These are phyloP conservation scores for Aspergillus hiratsukae DNA, from an alignment of 2,329 filamentous ascomycete genomes.

Conservation along the genomic window DNA sequence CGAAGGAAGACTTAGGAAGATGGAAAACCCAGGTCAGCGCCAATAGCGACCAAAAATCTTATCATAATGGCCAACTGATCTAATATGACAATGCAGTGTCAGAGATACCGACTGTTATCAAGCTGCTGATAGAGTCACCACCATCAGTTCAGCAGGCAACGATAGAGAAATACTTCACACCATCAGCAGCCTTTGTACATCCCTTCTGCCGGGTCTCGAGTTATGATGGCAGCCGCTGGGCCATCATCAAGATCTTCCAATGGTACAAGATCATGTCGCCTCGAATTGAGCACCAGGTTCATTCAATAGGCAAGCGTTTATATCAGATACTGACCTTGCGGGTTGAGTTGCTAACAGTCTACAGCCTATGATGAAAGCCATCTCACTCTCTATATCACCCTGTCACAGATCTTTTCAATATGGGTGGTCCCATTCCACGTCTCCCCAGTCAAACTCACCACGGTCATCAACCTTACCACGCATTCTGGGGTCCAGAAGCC, in stretches of 20 bases:
- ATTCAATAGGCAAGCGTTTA: slow-evolving; percentile 51
- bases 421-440: slow-evolving; percentile 74
- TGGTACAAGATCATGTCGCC: slow-evolving; percentile 85
- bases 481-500: slow-evolving; percentile 27
- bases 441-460: slow-evolving; percentile 63
- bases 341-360: slow-evolving; percentile 4
- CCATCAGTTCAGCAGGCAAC: slow-evolving; percentile 61
- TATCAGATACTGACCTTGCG: neutral
- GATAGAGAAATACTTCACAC: slow-evolving; percentile 69
- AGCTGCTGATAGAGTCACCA: slow-evolving; percentile 61
- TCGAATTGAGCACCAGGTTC: slow-evolving; percentile 62
- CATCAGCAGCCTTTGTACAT: slow-evolving; percentile 68
- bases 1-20: slow-evolving; percentile 2
- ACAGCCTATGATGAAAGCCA: slow-evolving; percentile 64
- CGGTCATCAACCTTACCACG: slow-evolving; percentile 59
- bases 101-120: slow-evolving; percentile 65
- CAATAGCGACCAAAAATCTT: neutral
- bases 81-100: slow-evolving; percentile 28
- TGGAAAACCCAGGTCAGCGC: slow-evolving; percentile 19
- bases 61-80: neutral
- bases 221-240: slow-evolving; percentile 59
- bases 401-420: slow-evolving; percentile 71
- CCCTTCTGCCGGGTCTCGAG: slow-evolving; percentile 67
- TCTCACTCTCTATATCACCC: slow-evolving; percentile 66
- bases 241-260: slow-evolving; percentile 67